These are phyloP conservation scores for Angomonas ambiguus DNA, from an alignment of 208 protist genomes.

Conservation along the genomic window DNA sequence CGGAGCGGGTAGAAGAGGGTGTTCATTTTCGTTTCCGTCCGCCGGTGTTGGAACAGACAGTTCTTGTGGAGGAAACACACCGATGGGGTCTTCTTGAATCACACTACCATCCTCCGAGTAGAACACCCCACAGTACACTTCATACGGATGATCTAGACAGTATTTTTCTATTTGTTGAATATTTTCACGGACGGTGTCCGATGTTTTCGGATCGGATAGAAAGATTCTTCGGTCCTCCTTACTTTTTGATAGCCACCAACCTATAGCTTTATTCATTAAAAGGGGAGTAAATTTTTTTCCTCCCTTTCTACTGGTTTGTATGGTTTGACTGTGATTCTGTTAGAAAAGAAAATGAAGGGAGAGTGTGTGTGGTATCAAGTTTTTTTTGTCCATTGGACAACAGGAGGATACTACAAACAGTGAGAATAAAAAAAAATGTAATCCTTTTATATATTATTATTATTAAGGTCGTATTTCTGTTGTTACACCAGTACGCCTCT, in stretches of 20 bases:
- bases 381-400: too few relatives aligned
- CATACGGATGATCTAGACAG: constrained; percentile 50
- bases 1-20: not conserved
- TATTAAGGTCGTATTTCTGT: not conserved
- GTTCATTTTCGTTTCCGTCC: not conserved
- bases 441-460: not conserved
- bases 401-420: too few relatives aligned
- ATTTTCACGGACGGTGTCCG: constrained; percentile 39
- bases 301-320: too few relatives aligned
- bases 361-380: too few relatives aligned
- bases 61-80: not conserved
- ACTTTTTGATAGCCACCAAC: constrained; percentile 69
- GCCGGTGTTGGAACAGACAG: not conserved
- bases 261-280: constrained; percentile 16
- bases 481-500: not conserved
- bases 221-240: constrained; percentile 50
- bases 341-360: too few relatives aligned
- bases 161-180: constrained; percentile 49
- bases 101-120: not conserved
- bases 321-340: too few relatives aligned
- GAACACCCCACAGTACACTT: constrained; percentile 37
- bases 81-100: not conserved
- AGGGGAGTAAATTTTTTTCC: not conserved
- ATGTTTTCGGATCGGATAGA: constrained; percentile 36
- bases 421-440: not conserved